Evolutionary conservation across 805 yeast genomes (phyloP), one percentile per base, ranked within the genome.

Genomic region (Metschnikowia lochheadii): DNA sequence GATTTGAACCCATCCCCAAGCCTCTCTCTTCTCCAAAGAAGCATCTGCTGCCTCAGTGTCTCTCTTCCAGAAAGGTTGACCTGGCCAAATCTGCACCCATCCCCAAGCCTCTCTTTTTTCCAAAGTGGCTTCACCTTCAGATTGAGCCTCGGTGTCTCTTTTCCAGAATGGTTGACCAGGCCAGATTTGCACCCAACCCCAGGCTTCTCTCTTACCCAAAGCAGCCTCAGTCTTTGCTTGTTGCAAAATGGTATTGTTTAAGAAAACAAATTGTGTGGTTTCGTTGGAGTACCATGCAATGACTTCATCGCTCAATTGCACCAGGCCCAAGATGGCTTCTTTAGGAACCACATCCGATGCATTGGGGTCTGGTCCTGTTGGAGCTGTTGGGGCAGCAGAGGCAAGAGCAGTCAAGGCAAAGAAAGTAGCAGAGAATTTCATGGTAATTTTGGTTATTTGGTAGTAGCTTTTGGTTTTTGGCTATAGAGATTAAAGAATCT

Each of bases 161-260:
- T 55, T 53, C 45, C 42, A 52, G 39, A 55, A 21, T 26, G 60
- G 55, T 35, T 55, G 49, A 3, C 56, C 57, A 10, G 53, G 50
- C 33, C 43, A 46, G 46, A 53, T 48, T 8, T 35, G 32, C 14
- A 55, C 50, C 58, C 58, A 55, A 17, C 43, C 45, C 43, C 49
- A 49, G 13, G 52, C 57, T n/a, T 57, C 60, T 46, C 61, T 57
- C 42, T 50, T 57, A 14, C 38, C 39, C 44, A 56, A 44, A 5
- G 53, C 44, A n/a, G 49, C 36, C 20, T 50, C 50, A 35, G 20
- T 40, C 34, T 55, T 52, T 18, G 54, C 57, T 26, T 55, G 51
- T 3, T 51, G 56, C 57, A 57, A 48, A 17, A 52, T 35, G 18
- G 60, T 57, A 48, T 52, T 37, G 51, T 57, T 57, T 50, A 57